Percentiles rank a stretch among this genome's conserved stretches.
Evolutionary conservation across 345 rosid genomes (phyloP).

Genomic region (Brassica rapa): DNA sequence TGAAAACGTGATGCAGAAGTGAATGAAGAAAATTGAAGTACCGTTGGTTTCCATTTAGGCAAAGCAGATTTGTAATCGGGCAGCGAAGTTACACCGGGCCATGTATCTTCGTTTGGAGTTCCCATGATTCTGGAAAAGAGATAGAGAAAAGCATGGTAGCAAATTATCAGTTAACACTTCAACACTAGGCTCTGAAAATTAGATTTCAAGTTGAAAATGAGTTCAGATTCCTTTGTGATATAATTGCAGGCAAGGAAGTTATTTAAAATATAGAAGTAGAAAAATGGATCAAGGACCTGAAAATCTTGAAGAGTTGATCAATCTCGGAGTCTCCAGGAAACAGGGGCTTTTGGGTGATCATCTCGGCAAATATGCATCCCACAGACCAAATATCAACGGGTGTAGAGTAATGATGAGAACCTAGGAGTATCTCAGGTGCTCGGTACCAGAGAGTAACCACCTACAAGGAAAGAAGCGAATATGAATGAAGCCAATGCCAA

Average conservation of each 20-base stretch:
- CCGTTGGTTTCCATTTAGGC: slow-evolving; percentile 92
- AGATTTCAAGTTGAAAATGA: neutral
- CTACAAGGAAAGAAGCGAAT: slow-evolving; percentile 42
- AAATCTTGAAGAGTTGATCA: slow-evolving; percentile 92
- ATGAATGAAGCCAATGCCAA: slow-evolving; percentile 13
- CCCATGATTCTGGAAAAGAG: slow-evolving; percentile 64
- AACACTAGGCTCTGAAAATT: neutral
- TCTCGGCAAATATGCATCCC: slow-evolving; percentile 99
- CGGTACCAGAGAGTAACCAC: slow-evolving; percentile 99
- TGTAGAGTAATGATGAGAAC: slow-evolving; percentile 95
- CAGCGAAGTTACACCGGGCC: slow-evolving; percentile 93
- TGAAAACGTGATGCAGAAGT: neutral
- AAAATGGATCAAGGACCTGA: slow-evolving; percentile 57
- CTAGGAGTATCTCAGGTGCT: slow-evolving; percentile 98
- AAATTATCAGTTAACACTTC: neutral
- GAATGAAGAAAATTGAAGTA: slow-evolving; percentile 29
- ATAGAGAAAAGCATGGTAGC: slow-evolving; percentile 4
- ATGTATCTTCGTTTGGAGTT: slow-evolving; percentile 85
- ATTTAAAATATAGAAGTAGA: neutral
- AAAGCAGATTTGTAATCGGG: slow-evolving; percentile 92
- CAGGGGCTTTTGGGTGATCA: slow-evolving; percentile 90
- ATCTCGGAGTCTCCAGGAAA: slow-evolving; percentile 99
- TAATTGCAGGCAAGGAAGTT: slow-evolving; percentile 9
- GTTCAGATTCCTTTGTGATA: neutral
- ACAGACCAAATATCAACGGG: slow-evolving; percentile 99